phyloP scores from a whole-genome alignment of 768 basidiomycete species.

The Suillus subluteus region DNA sequence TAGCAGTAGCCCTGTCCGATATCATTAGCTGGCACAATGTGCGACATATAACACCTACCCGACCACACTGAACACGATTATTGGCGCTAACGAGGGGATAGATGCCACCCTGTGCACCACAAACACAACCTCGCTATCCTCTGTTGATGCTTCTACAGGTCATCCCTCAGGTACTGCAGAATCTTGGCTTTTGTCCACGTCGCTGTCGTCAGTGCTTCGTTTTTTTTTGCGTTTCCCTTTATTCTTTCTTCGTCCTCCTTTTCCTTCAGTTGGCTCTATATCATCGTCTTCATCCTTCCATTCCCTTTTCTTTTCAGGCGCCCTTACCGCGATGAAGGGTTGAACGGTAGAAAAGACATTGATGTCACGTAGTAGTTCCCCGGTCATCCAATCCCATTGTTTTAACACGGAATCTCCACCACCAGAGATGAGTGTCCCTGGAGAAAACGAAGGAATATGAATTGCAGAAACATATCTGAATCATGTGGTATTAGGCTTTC shows the following conservation, averaged over 20 bases:
- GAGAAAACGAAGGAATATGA: conserved; percentile 58
- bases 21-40: background rate
- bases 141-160: conserved; percentile 4
- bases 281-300: conserved; percentile 35
- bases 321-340: conserved; percentile 47
- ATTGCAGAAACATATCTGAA: conserved; percentile 83
- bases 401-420: conserved; percentile 83
- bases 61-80: conserved; percentile 67
- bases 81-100: conserved; percentile 38
- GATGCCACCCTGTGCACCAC: conserved; percentile 62
- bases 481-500: background rate
- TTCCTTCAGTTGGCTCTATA: conserved; percentile 19
- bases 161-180: background rate
- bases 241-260: conserved; percentile 21
- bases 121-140: conserved; percentile 45
- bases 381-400: conserved; percentile 81
- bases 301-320: conserved; percentile 31
- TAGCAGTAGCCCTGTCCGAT: conserved; percentile 59
- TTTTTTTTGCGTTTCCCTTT: conserved; percentile 25
- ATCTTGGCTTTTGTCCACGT: conserved; percentile 29
- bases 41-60: conserved; percentile 53
- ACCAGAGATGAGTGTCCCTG: conserved; percentile 70
- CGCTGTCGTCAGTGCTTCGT: conserved; percentile 21
- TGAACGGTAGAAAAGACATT: conserved; percentile 50
- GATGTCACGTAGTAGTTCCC: conserved; percentile 55